phyloP scores from a whole-genome alignment of 495 filamentous ascomycete species.

The Pyrenula aspistea region DNA sequence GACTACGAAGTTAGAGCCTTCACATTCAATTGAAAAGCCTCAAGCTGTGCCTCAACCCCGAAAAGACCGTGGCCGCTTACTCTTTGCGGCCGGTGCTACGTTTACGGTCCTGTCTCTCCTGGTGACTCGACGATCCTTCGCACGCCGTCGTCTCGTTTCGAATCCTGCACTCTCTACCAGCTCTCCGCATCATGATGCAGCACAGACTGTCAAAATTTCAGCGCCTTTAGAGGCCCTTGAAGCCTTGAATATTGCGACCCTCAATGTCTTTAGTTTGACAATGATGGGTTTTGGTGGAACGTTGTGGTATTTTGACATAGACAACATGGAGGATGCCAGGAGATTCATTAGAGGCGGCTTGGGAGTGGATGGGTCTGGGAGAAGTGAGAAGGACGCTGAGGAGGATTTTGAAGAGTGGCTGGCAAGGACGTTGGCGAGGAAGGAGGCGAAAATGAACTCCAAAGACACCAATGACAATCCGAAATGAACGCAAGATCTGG shows the following conservation, averaged over 20 bases:
- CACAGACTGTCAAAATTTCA: constrained; percentile 25
- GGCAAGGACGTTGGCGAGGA: constrained; percentile 45
- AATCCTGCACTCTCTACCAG: constrained; percentile 56
- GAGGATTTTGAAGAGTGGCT: constrained; percentile 62
- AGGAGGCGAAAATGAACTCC: constrained; percentile 22
- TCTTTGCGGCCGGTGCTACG: constrained; percentile 59
- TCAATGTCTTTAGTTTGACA: constrained; percentile 60
- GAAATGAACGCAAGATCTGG: too few species aligned
- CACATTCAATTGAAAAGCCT: too few species aligned
- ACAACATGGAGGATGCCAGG: constrained; percentile 56
- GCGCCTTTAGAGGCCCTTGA: constrained; percentile 58
- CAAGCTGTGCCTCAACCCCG: not conserved
- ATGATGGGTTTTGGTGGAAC: constrained; percentile 58
- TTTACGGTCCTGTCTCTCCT: constrained; percentile 58
- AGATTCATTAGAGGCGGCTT: constrained; percentile 34
- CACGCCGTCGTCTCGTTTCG: constrained; percentile 36
- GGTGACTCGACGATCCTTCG: constrained; percentile 57
- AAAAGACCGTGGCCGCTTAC: constrained; percentile 1
- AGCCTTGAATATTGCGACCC: constrained; percentile 70
- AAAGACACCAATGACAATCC: not conserved
- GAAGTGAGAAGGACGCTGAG: constrained; percentile 49
- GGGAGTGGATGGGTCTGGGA: constrained; percentile 13
- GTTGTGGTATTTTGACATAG: constrained; percentile 61
- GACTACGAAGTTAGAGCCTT: too few species aligned
- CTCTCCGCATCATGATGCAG: constrained; percentile 28